Conservation (phyloP, 495 filamentous ascomycete genomes). For the Neurospora sp. region DNA sequence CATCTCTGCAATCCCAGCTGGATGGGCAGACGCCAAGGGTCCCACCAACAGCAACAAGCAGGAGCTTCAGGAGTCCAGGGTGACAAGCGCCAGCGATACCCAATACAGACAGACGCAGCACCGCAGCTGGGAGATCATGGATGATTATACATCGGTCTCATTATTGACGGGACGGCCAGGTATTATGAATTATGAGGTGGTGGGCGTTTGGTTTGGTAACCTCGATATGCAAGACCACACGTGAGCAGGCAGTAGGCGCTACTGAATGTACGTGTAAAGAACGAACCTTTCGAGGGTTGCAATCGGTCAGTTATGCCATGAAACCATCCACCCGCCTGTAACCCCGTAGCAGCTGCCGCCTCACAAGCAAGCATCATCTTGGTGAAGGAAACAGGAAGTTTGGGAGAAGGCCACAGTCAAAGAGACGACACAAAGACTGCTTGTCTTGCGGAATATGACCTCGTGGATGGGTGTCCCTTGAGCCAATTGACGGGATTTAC, state of each 20-base stretch:
- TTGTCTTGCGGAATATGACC: neutral
- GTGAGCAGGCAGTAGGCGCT: neutral
- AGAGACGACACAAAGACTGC: neutral
- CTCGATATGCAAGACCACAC: neutral
- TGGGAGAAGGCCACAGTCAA: neutral
- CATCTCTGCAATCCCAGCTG: neutral
- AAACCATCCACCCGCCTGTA: neutral
- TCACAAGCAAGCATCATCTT: neutral
- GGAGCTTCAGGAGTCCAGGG: neutral
- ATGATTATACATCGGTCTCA: conserved; percentile 11
- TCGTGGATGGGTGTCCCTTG: neutral
- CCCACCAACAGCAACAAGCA: neutral
- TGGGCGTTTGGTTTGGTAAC: neutral
- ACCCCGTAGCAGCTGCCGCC: neutral
- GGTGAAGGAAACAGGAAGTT: neutral
- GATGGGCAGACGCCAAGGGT: conserved; percentile 11
- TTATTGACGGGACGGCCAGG: conserved; percentile 2
- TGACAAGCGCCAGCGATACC: conserved; percentile 2
- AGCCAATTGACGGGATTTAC: neutral
- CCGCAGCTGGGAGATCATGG: conserved; percentile 7
- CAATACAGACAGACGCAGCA: neutral
- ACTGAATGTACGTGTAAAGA: neutral
- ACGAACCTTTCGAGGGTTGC: conserved; percentile 1
- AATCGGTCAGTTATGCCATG: conserved; percentile 9
- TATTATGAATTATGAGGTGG: neutral